Evolutionary conservation across 176 grass and related monocot species (phyloP), one percentile per base, ranked within the genome.

Genomic region (Dactylis glomerata): DNA sequence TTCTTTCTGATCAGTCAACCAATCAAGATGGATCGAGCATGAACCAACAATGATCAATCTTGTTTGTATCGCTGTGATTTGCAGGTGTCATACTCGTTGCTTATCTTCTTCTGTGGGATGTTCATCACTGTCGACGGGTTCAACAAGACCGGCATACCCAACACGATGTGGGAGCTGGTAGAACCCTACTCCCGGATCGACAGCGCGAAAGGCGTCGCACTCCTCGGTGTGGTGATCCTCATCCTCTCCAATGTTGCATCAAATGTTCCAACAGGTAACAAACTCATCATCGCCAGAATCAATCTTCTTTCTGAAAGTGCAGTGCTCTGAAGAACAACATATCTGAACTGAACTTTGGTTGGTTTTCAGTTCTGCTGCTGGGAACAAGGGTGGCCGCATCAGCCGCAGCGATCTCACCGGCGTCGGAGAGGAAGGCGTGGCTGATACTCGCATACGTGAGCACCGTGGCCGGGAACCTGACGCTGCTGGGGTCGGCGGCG

Each of bases 51-150:
- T 28, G 41, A 47, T 27, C 14, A 72, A 76, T 38, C 32, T 36
- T 3, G 28, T 50, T 28, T 37, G 65, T 27, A 33, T 76, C 44
- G 10, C 55, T 44, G 20, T 17, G n/a, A n/a, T n/a, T n/a, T n/a
- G n/a, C 87, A 97, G 95, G 95, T 97, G 34, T 98, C 95, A 27
- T 98, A 98, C 64, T 98, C 95, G 2, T 32, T 98, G 85, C 59
- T 98, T 52, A 93, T 98, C 73, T 98, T 98, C 78, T 98, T 98
- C 68, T 93, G 92, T 17, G 95, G 95, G 51, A 98, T 98, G 95
- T 98, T 98, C 84, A 98, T 98, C 46, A 98, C 95, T 0, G 95
- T 98, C 2, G 92, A 95, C 56, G 95, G 95, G 0, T 98, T 98
- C 81, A 98, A 98, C 78, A 93, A 88, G 86, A 98, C 96, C 0